A percentile compares a stretch with the other conserved stretches of the same genome.
phyloP scores from a whole-genome alignment of 352 stramenopile genomes.

The Salisapilia sapeloensis region DNA sequence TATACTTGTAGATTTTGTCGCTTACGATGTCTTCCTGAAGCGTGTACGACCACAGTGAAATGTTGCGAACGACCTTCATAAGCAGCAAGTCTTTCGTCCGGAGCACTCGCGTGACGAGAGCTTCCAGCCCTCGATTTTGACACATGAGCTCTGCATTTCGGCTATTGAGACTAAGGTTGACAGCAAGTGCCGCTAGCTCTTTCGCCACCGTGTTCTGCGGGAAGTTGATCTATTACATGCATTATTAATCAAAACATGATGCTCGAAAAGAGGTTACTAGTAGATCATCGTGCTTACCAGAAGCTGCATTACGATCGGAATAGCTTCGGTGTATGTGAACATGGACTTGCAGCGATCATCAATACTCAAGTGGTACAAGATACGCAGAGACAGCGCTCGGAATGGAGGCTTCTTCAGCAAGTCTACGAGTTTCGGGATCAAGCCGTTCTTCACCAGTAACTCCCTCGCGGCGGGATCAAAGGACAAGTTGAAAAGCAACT shows the following conservation, averaged over 20 bases:
- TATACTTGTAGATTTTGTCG: constrained; percentile 83
- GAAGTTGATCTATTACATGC: constrained; percentile 72
- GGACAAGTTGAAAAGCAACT: constrained; percentile 90
- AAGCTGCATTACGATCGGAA: constrained; percentile 88
- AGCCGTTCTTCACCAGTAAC: constrained; percentile 71
- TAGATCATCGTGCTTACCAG: constrained; percentile 15
- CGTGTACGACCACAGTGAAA: constrained; percentile 85
- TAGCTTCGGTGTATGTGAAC: constrained; percentile 90
- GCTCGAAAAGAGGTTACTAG: neutral
- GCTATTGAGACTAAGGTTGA: constrained; percentile 87
- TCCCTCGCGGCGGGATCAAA: constrained; percentile 82
- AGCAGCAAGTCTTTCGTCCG: constrained; percentile 81
- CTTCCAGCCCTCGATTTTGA: constrained; percentile 74
- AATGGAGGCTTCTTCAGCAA: constrained; percentile 87
- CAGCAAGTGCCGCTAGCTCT: constrained; percentile 86
- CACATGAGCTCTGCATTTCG: constrained; percentile 86
- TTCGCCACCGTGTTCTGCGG: constrained; percentile 83
- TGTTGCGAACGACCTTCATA: constrained; percentile 89
- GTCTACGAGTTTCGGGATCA: constrained; percentile 87
- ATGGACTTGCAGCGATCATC: constrained; percentile 90
- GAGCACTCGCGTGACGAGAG: constrained; percentile 78
- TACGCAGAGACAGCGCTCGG: constrained; percentile 66
- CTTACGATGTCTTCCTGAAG: constrained; percentile 77
- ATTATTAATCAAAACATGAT: neutral
- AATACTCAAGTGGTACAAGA: constrained; percentile 92